These are phyloP conservation scores for Ogataea hybrid DNA, from an alignment of 1,139 yeast species.

Conservation along the genomic window DNA sequence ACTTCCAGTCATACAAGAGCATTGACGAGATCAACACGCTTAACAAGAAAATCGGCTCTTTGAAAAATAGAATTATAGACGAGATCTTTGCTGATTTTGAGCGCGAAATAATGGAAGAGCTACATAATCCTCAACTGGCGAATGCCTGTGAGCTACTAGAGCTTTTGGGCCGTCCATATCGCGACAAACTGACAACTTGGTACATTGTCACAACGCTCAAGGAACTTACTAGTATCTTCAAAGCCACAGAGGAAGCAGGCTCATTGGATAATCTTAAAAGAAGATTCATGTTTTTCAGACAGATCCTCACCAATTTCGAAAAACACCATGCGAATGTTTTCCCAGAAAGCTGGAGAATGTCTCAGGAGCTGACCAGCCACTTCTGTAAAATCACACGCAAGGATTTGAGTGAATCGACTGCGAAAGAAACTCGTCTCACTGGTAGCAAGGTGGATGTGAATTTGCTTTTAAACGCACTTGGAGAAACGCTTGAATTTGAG, in stretches of 20 bases:
- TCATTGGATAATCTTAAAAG: slow-evolving; percentile 82
- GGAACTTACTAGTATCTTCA: slow-evolving; percentile 75
- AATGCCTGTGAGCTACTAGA: slow-evolving; percentile 77
- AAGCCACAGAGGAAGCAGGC: slow-evolving; percentile 86
- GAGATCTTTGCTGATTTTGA: slow-evolving; percentile 78
- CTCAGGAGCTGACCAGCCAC: slow-evolving; percentile 52
- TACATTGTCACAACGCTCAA: slow-evolving; percentile 66
- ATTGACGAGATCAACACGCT: slow-evolving; percentile 77
- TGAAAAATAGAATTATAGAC: slow-evolving; percentile 66
- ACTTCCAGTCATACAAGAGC: slow-evolving; percentile 80
- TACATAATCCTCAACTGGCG: slow-evolving; percentile 36
- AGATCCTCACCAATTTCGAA: slow-evolving; percentile 57
- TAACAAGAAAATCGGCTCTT: slow-evolving; percentile 57
- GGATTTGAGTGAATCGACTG: slow-evolving; percentile 54
- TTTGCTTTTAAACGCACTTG: slow-evolving; percentile 55
- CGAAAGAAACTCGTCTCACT: slow-evolving; percentile 31
- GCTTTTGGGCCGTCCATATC: slow-evolving; percentile 57
- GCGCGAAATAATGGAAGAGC: slow-evolving; percentile 33
- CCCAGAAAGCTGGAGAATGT: slow-evolving; percentile 72
- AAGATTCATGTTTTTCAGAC: slow-evolving; percentile 77
- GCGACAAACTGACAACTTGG: slow-evolving; percentile 68
- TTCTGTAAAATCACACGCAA: slow-evolving; percentile 71
- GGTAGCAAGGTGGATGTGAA: slow-evolving; percentile 48
- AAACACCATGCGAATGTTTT: slow-evolving; percentile 53
- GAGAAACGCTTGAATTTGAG: slow-evolving; percentile 77